phyloP scores from a whole-genome alignment of 192 early-diverging fungal species.

The Coemansia guatemalensis region DNA sequence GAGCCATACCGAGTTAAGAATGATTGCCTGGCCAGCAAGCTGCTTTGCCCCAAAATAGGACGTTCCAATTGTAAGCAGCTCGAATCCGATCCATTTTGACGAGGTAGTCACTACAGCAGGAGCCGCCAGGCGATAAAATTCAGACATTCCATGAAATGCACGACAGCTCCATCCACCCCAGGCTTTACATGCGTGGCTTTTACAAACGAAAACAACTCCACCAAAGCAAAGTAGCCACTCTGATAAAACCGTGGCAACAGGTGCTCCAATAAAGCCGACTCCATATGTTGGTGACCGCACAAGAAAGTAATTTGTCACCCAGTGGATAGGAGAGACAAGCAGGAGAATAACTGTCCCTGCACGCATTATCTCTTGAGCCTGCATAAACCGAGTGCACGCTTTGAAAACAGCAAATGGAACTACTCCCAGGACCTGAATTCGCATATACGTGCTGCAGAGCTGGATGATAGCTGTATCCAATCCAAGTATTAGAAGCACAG shows the following conservation, averaged over 20 bases:
- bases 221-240: conserved; percentile 72
- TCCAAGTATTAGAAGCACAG: conserved; percentile 62
- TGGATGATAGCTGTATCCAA: conserved; percentile 65
- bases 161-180: conserved; percentile 86
- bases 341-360: conserved; percentile 72
- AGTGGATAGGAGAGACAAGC: conserved; percentile 68
- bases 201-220: conserved; percentile 61
- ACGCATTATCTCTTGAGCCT: conserved; percentile 86
- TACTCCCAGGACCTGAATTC: conserved; percentile 66
- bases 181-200: conserved; percentile 58
- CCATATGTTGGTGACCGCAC: conserved; percentile 66
- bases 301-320: conserved; percentile 74
- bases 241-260: conserved; percentile 69
- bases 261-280: conserved; percentile 79
- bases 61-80: conserved; percentile 66
- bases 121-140: conserved; percentile 67
- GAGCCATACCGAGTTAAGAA: conserved; percentile 64
- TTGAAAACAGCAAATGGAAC: conserved; percentile 79
- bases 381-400: conserved; percentile 77
- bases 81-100: conserved; percentile 82
- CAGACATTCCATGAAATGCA: conserved; percentile 59
- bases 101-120: conserved; percentile 82
- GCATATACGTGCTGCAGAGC: conserved; percentile 59
- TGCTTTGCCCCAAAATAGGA: conserved; percentile 60
- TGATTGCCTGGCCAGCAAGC: conserved; percentile 77